Evolutionary conservation across 73 alveolate genomes (phyloP).

Genomic region (Tetrahymena thermophila): DNA sequence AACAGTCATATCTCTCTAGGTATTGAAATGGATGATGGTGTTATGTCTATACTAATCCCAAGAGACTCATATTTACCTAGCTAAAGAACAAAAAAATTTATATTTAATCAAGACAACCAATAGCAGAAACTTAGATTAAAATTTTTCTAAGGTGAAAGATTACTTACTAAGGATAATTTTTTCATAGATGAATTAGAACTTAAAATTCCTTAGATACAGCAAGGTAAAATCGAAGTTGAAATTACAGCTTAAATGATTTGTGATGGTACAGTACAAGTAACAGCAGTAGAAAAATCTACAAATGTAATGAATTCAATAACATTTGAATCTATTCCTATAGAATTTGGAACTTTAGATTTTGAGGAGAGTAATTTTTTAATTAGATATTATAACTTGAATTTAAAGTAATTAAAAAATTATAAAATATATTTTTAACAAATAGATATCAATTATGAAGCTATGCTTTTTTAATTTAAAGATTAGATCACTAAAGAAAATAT

Average conservation of each 20-base stretch:
- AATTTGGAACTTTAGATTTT: constrained; percentile 36
- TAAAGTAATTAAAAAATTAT: background rate
- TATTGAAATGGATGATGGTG: constrained; percentile 99
- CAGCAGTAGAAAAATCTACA: constrained; percentile 77
- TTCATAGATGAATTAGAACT: constrained; percentile 61
- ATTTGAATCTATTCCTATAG: constrained; percentile 35
- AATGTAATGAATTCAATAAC: constrained; percentile 51
- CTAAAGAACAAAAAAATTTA: constrained; percentile 68
- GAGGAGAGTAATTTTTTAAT: constrained; percentile 13
- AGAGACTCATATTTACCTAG: constrained; percentile 98
- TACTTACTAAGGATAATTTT: constrained; percentile 63
- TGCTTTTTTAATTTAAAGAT: constrained; percentile 39
- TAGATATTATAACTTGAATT: background rate
- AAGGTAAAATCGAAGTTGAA: constrained; percentile 89
- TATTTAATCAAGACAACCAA: constrained; percentile 40
- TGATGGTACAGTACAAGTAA: constrained; percentile 61
- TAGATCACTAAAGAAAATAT: constrained; percentile 47
- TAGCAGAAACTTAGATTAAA: constrained; percentile 58
- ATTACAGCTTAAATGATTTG: constrained; percentile 81
- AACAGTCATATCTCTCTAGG: constrained; percentile 97
- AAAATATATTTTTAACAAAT: background rate
- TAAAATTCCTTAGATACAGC: constrained; percentile 67
- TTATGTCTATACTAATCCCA: constrained; percentile 95
- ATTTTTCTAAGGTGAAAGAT: constrained; percentile 76
- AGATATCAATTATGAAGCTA: constrained; percentile 44